Evolutionary conservation across 805 yeast species (phyloP), one percentile per base, ranked within the genome.

Genomic region (Barnettozyma sp.): DNA sequence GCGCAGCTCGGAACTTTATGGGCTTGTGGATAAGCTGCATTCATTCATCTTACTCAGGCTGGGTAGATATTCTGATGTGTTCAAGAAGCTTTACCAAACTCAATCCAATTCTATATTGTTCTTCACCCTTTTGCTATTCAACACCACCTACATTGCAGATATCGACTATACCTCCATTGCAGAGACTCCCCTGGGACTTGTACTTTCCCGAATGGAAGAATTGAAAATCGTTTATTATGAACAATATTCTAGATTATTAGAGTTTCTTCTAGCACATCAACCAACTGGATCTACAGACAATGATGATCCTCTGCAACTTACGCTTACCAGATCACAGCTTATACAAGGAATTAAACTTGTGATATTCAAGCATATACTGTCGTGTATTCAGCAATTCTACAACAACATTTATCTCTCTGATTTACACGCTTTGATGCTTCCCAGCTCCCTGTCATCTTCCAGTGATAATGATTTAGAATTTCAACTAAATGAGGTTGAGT

Each of bases 1-100:
- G 12, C 24, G 22, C 10, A 26, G n/a, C 24, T 20, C 20, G 19
- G 11, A 28, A 15, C 16, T 32, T 11, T 29, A 23, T 11, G 9
- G 17, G 3, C 7, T 29, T 17, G 16, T 33, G 5, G 34, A 37
- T 18, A 13, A 19, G 6, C 33, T 37, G 8, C 40, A 37, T 21
- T 24, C 40, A 5, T 33, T 37, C 7, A 25, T 37, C 13, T 16
- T 37, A 10, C 30, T 37, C 6, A 37, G 34, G 22, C 19, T 37
- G 16, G 24, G 34, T 8, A 37, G 34, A 17, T 37, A 24, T 16
- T 15, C 30, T 6, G 40, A 37, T 26, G 40, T 37, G 19, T 37
- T 37, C 25, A 37, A 33, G 25, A 37, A 37, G 27, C 21, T 37
- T 7, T 37, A 37, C 24, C 31, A 29, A n/a, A 12, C 36, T 2